These are phyloP conservation scores for Ogataea haglerorum DNA, from an alignment of 805 yeast genomes.

Conservation along the genomic window DNA sequence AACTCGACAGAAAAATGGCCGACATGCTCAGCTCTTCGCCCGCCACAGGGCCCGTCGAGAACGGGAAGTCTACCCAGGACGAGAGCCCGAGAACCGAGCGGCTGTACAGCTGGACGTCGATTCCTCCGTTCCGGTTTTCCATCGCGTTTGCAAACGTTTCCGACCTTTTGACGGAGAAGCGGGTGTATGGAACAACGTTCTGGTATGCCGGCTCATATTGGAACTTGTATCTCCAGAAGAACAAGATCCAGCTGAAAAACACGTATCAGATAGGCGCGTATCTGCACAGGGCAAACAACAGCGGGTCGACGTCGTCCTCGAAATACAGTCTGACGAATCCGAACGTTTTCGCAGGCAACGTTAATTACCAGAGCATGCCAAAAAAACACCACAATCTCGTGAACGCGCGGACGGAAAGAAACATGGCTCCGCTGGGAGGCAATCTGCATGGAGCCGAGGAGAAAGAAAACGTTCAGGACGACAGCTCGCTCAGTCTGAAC, in stretches of 20 bases:
- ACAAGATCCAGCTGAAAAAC: slow-evolving; percentile 35
- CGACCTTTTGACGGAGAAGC: slow-evolving; percentile 40
- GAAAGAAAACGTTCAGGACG: slow-evolving; percentile 27
- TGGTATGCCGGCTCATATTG: slow-evolving; percentile 65
- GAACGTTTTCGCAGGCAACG: slow-evolving; percentile 32
- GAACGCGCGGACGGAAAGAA: slow-evolving; percentile 2
- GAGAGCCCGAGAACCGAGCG: slow-evolving; percentile 15
- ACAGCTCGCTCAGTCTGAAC: slow-evolving; percentile 18
- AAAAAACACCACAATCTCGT: slow-evolving; percentile 12
- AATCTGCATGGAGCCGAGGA: slow-evolving; percentile 16
- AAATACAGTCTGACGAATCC: slow-evolving; percentile 39
- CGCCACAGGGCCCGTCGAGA: slow-evolving; percentile 13
- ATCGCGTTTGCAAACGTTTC: slow-evolving; percentile 49
- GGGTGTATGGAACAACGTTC: slow-evolving; percentile 49
- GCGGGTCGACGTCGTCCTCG: slow-evolving; percentile 34
- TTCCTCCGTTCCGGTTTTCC: slow-evolving; percentile 55
- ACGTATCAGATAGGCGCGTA: slow-evolving; percentile 55
- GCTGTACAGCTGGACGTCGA: slow-evolving; percentile 37
- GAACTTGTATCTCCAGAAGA: slow-evolving; percentile 53
- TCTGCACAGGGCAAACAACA: slow-evolving; percentile 45
- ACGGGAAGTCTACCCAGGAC: slow-evolving; percentile 28
- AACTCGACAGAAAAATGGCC: slow-evolving; percentile 28
- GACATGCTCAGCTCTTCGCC: slow-evolving; percentile 22
- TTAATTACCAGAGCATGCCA: slow-evolving; percentile 27
- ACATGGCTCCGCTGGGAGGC: slow-evolving; percentile 4